Conservation (phyloP, 148 eudicot species). For the Hydrangea macrophylla region DNA sequence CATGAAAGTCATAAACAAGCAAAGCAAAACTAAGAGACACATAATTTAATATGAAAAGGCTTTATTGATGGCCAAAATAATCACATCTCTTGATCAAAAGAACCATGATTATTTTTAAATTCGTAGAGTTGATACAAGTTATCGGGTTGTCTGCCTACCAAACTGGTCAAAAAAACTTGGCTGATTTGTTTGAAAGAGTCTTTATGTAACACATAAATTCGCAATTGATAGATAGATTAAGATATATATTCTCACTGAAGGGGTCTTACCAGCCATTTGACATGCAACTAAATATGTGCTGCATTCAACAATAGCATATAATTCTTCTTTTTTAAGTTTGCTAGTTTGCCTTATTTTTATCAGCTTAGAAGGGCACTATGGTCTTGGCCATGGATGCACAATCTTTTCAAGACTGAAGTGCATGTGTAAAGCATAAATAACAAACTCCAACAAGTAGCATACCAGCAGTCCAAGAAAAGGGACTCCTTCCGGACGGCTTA, state of each 20-base stretch:
- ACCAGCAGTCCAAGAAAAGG: constrained; percentile 93
- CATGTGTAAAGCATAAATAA: not conserved
- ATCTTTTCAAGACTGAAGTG: not conserved
- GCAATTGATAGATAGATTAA: too few species aligned
- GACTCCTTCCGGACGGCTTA: constrained; percentile 67
- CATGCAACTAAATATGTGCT: not conserved
- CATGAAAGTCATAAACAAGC: not conserved
- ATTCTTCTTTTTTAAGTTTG: not conserved
- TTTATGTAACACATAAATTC: too few species aligned
- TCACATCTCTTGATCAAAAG: not conserved
- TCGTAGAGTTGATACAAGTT: not conserved
- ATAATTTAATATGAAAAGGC: not conserved
- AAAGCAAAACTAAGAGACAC: not conserved
- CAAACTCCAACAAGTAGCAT: constrained; percentile 14
- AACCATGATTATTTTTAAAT: not conserved
- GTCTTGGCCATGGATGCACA: not conserved
- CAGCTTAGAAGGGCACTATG: not conserved
- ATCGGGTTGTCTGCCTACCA: not conserved
- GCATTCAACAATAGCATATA: not conserved
- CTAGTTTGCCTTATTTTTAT: not conserved
- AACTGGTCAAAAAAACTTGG: too few species aligned
- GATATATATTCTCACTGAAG: too few species aligned
- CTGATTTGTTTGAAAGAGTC: too few species aligned
- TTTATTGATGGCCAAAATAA: not conserved
- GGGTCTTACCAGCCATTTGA: not conserved